Conservation (phyloP, 2,329 filamentous ascomycete species). For the Blastomyces parvus region DNA sequence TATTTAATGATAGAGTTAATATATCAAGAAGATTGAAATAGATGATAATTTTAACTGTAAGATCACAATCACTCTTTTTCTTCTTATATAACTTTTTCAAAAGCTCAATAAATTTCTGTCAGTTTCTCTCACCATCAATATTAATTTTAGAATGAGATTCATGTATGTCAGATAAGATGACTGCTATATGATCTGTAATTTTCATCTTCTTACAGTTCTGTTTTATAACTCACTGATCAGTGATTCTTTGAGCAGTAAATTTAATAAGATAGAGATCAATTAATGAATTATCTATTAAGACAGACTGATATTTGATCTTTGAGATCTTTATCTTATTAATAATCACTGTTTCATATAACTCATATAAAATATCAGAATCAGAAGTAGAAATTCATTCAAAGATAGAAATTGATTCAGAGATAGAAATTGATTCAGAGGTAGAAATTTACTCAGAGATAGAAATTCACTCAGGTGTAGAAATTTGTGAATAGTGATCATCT, state of each 20-base stretch:
- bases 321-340: not conserved
- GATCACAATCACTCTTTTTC: too few species aligned
- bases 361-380: not conserved
- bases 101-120: too few species aligned
- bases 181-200: too few species aligned
- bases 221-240: not conserved
- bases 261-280: not conserved
- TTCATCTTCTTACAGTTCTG: not conserved
- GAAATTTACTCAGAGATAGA: too few species aligned
- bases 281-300: not conserved
- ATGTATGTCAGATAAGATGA: not conserved
- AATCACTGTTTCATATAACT: not conserved
- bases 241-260: not conserved
- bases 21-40: not conserved
- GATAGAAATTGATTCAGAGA: too few species aligned
- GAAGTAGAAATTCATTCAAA: not conserved
- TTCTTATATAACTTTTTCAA: too few species aligned
- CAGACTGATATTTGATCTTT: not conserved
- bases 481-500: not conserved
- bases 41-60: too few species aligned
- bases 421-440: too few species aligned
- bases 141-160: not conserved
- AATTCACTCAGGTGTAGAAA: not conserved
- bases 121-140: not conserved
- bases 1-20: not conserved